Evolutionary conservation across 176 grass and related monocot genomes (phyloP), one percentile per base, ranked within the genome.

Genomic region (Musa schizocarpa): DNA sequence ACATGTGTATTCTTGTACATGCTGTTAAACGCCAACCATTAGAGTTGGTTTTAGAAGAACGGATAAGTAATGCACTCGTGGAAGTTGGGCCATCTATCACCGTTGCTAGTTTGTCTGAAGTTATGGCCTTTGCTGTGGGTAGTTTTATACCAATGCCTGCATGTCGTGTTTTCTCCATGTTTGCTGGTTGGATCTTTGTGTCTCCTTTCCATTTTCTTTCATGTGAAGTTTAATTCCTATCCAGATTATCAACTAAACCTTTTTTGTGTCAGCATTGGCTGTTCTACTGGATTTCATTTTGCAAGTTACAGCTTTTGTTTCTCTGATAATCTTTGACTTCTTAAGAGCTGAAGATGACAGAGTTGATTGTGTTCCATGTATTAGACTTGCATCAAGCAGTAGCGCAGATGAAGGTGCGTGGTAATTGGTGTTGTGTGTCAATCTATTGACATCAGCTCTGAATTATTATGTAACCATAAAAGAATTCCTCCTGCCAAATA

Each of bases 31-130:
- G 95, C 13, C 90, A 99, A 80, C 73, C 90, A 49, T 53, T 75
- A 29, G 84, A 79, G 11, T 84, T 82, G 23, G 50, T 78, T 66
- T 94, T 99, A 82, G 90, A 99, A 87, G 77, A 81, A 51, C 78
- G 82, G 12, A 85, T 99, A 85, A 87, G 88, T 77, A 74, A 78
- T 72, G 88, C 95, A 78, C 71, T 99, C 76, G 84, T 88, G 74
- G 90, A 99, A 94, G 95, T 92, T 79, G 95, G 95, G 65, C 95
- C 95, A 69, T 99, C 95, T 65, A 99, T 99, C 79, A 94, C 95
- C 68, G 83, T 99, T 27, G 90, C 95, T 53, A 92, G 95, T 82
- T 82, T 94, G 77, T 87, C 90, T 76, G 95, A 99, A 87, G 74
- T 93, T 74, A 79, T 99, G 76, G 90, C 95, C 61, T 99, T 99